Base-by-base conservation (phyloP, 768 basidiomycete species). In the Sarcodon aspratus region DNA sequence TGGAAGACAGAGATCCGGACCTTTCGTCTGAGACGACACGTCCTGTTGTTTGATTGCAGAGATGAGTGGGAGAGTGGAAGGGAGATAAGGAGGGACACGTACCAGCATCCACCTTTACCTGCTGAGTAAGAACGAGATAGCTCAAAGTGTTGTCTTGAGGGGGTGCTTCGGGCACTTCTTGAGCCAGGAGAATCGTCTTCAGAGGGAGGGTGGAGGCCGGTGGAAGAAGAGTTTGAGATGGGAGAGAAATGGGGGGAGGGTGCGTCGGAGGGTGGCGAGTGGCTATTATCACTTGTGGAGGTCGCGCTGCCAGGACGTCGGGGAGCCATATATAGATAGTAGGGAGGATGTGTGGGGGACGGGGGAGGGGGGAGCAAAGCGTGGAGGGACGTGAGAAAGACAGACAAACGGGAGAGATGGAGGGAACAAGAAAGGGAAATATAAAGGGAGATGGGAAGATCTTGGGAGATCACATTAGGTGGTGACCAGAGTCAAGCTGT, bases 41-140 rank as follows among this genome's bases (percentile, higher is more conserved):
- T 90, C 87, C 87, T 90, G 53, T 42, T 50, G 35, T 44, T 15
- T 47, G 21, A 27, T 46, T 36, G 40, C 6, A 52, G 44, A 33
- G 9, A 9, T 13, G 13, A 13, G 37, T 38, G 2, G 12, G 37
- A 18, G 15, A 17, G 7, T 42, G 34, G 27, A 36, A 27, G 45
- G 40, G 45, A 37, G 36, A 45, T 52, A 38, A 46, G 36, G 50
- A 48, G 36, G 36, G 50, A 45, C 33, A 72, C 84, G 59, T 61
- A 86, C 85, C 85, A 88, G 66, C 85, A 87, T 40, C 85, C 85
- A 54, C 85, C 85, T 64, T 80, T 82, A 51, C 80, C 75, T 44
- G 77, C 73, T 11, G 75, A 71, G 33, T 55, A 54, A 12, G 60
- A 52, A 48, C 61, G 60, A 44, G 55, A 43, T 15, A 56, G 44